phyloP scores from a whole-genome alignment of 305 asterid species.

The Fraxinus platypoda region DNA sequence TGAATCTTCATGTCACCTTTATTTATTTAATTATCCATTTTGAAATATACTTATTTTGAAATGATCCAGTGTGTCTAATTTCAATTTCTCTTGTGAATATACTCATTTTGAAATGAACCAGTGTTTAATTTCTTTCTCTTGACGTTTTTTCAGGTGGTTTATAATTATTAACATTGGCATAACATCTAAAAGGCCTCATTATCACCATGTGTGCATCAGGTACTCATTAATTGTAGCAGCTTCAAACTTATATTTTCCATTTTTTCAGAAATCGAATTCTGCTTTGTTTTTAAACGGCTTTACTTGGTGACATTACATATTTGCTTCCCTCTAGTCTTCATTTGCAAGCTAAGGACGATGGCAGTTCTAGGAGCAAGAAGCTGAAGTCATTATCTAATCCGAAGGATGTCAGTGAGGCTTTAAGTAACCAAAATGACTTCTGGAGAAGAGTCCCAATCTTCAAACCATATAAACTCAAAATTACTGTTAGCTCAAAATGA shows the following conservation, averaged over 20 bases:
- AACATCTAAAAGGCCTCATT: slow-evolving; percentile 62
- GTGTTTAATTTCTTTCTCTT: background rate
- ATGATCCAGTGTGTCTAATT: too few relatives aligned
- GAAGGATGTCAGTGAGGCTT: slow-evolving; percentile 45
- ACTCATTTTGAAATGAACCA: background rate
- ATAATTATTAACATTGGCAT: slow-evolving; percentile 74
- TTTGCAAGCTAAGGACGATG: slow-evolving; percentile 51
- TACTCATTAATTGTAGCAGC: slow-evolving; percentile 6
- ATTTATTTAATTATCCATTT: too few relatives aligned
- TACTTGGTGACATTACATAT: slow-evolving; percentile 48
- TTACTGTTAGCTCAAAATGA: slow-evolving; percentile 48
- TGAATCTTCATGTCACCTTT: too few relatives aligned
- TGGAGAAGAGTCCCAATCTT: slow-evolving; percentile 71
- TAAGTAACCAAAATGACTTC: slow-evolving; percentile 53
- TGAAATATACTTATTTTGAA: too few relatives aligned
- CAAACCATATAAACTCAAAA: slow-evolving; percentile 41
- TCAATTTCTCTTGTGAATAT: background rate
- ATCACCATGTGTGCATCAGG: slow-evolving; percentile 77
- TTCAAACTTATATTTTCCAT: too few relatives aligned
- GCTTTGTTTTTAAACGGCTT: slow-evolving; percentile 13
- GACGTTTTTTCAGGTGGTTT: slow-evolving; percentile 59
- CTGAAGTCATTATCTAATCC: slow-evolving; percentile 82
- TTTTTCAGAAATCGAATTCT: background rate
- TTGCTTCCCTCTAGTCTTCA: slow-evolving; percentile 61
- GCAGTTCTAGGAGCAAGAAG: slow-evolving; percentile 43